phyloP scores from a whole-genome alignment of 331 rosid genomes.

The Stylosanthes scabra region DNA sequence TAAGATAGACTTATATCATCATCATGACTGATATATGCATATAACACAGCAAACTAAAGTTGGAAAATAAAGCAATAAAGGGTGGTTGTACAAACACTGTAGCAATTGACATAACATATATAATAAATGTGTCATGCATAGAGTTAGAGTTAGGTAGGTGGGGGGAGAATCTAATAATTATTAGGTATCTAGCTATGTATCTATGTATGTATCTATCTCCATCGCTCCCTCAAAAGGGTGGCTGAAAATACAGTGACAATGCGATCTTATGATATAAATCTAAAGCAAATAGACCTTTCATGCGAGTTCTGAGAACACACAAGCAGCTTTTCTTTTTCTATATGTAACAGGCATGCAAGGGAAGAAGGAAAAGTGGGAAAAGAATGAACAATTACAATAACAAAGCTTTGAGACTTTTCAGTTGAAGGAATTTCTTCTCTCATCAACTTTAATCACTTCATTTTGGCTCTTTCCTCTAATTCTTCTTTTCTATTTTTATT shows the following conservation, averaged over 20 bases:
- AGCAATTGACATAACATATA: constrained; percentile 36
- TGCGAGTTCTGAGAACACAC: constrained; percentile 37
- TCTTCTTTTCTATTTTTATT: not conserved
- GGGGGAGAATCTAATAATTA: constrained; percentile 47
- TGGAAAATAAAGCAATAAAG: constrained; percentile 21
- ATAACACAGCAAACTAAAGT: not conserved
- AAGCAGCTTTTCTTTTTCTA: constrained; percentile 20
- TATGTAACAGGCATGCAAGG: constrained; percentile 24
- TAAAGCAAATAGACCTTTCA: constrained; percentile 42
- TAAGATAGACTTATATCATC: too few species aligned
- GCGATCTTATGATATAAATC: constrained; percentile 27
- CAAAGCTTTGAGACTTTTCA: constrained; percentile 38
- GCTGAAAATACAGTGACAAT: constrained; percentile 36
- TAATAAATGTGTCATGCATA: not conserved
- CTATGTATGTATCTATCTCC: not conserved
- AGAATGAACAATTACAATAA: constrained; percentile 29
- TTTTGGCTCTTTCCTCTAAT: not conserved
- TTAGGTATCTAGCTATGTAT: too few species aligned
- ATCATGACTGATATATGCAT: too few species aligned
- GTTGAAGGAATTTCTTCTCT: constrained; percentile 30
- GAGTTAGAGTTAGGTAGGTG: constrained; percentile 16
- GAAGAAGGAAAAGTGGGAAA: constrained; percentile 23
- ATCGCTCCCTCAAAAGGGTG: constrained; percentile 20
- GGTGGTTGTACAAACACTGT: constrained; percentile 33
- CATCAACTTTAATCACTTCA: constrained; percentile 13